phyloP scores from a whole-genome alignment of 495 filamentous ascomycete species.

The Penicillium lagena region DNA sequence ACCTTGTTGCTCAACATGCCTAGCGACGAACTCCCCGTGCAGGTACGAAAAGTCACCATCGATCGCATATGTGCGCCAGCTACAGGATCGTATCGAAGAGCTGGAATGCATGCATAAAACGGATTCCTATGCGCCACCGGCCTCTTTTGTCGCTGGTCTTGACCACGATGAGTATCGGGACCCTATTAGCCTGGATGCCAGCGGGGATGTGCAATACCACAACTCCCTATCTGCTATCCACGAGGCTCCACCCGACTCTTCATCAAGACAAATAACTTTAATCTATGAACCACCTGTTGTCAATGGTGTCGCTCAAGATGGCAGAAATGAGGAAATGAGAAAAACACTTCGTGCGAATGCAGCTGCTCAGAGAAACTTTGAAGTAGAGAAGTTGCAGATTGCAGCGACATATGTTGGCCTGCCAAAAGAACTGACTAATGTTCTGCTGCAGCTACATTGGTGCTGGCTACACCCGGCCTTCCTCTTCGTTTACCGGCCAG shows the following conservation, averaged over 20 bases:
- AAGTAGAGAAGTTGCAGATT: not conserved
- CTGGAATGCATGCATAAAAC: not conserved
- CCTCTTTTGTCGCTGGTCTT: not conserved
- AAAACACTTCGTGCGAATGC: conserved; percentile 1
- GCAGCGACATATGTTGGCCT: not conserved
- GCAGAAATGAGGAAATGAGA: not conserved
- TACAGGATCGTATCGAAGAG: conserved; percentile 3
- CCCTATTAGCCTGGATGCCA: conserved; percentile 7
- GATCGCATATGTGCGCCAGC: conserved; percentile 8
- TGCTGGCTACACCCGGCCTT: conserved; percentile 21
- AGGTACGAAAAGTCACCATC: conserved; percentile 10
- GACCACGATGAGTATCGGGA: conserved; percentile 1
- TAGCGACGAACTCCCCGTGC: conserved; percentile 2
- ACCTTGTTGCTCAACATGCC: conserved; percentile 4
- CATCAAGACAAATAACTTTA: too few relatives aligned
- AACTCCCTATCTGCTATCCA: conserved; percentile 10
- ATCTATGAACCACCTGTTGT: too few relatives aligned
- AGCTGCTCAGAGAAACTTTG: not conserved
- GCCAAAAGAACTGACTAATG: conserved; percentile 1
- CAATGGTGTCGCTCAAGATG: too few relatives aligned
- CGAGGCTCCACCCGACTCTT: not conserved
- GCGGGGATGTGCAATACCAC: conserved; percentile 6
- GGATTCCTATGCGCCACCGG: not conserved
- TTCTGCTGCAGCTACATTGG: conserved; percentile 16
- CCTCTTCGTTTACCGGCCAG: conserved; percentile 19